These are phyloP conservation scores for Eucalyptus caleyi DNA, from an alignment of 345 rosid genomes.

Conservation along the genomic window DNA sequence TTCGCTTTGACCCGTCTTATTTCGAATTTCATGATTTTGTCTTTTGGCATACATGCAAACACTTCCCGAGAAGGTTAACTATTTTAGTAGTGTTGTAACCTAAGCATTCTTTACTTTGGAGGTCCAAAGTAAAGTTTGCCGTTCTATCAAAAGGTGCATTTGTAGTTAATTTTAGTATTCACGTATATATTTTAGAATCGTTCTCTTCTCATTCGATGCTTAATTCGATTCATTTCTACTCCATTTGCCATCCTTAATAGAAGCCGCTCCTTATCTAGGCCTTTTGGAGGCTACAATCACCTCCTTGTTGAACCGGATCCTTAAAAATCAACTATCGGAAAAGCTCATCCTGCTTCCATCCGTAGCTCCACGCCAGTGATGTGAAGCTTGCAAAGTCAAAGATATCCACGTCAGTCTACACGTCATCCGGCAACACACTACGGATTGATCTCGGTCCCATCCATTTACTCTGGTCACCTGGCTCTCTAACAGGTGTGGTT, in stretches of 20 bases:
- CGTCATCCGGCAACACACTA: neutral
- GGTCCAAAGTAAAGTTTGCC: too few species aligned
- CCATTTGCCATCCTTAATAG: neutral
- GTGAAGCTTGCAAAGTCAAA: neutral
- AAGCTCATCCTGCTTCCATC: neutral
- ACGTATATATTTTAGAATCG: too few species aligned
- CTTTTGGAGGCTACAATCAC: rapidly evolving
- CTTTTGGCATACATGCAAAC: too few species aligned
- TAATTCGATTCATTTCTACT: neutral
- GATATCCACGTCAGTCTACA: neutral
- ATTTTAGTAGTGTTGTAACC: too few species aligned
- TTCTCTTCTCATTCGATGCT: rapidly evolving
- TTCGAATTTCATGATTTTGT: too few species aligned
- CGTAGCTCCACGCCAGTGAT: neutral
- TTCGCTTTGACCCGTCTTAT: rapidly evolving
- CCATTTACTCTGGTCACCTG: neutral
- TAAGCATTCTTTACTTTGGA: too few species aligned
- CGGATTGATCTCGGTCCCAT: neutral
- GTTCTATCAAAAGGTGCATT: too few species aligned
- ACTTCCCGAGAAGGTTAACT: too few species aligned
- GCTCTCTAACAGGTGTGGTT: neutral
- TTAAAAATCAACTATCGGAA: neutral
- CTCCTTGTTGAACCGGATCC: rapidly evolving
- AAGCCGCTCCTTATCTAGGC: neutral
- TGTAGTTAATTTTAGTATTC: too few species aligned